These are phyloP conservation scores for Physaria fendleri DNA, from an alignment of 345 rosid genomes.

Conservation along the genomic window DNA sequence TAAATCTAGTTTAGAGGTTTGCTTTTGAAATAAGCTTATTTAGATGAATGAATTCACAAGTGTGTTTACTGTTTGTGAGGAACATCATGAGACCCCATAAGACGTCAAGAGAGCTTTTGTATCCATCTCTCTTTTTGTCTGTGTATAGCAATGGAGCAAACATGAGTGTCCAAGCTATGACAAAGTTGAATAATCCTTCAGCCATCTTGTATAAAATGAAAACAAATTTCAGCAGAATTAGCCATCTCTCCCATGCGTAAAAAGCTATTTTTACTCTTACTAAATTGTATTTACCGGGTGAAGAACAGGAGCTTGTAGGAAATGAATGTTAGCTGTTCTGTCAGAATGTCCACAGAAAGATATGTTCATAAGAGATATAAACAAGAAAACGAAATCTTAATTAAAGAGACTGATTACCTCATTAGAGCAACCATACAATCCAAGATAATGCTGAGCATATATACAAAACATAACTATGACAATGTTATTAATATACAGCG, in stretches of 20 bases:
- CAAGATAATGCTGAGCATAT: too few relatives aligned
- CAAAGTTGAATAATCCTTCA: slow-evolving; percentile 95
- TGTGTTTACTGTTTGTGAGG: slow-evolving; percentile 67
- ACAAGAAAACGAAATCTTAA: background rate
- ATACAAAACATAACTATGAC: too few relatives aligned
- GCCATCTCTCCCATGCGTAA: too few relatives aligned
- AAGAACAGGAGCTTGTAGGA: slow-evolving; percentile 71
- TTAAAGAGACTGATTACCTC: background rate
- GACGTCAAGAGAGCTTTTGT: slow-evolving; percentile 62
- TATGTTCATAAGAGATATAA: slow-evolving; percentile 10
- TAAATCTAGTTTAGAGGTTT: background rate
- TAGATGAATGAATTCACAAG: background rate
- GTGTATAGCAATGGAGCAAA: slow-evolving; percentile 92
- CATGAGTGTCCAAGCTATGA: slow-evolving; percentile 95
- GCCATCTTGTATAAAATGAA: slow-evolving; percentile 62
- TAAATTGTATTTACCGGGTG: too few relatives aligned
- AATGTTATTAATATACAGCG: too few relatives aligned
- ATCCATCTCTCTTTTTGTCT: slow-evolving; percentile 69
- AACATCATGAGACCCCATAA: slow-evolving; percentile 94
- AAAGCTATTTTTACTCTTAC: too few relatives aligned
- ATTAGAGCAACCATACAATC: background rate
- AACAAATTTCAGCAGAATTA: background rate
- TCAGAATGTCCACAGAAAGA: slow-evolving; percentile 35
- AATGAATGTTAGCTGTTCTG: slow-evolving; percentile 67
- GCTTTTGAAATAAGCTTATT: background rate